Conservation (phyloP, 1,284 basidiomycete genomes). For the Inonotus obliquus region DNA sequence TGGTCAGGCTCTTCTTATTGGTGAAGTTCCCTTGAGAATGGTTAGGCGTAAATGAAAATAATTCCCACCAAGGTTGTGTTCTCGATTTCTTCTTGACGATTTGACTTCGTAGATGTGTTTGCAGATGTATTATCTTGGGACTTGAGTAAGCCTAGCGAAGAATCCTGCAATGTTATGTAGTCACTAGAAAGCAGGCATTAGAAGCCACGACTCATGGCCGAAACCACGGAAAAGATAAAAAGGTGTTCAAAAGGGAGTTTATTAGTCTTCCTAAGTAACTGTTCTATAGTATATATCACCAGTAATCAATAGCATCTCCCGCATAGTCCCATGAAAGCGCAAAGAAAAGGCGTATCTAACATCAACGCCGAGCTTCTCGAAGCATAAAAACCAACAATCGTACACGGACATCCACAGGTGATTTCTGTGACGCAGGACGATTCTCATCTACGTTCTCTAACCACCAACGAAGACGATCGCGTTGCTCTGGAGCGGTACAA, state of each 20-base stretch:
- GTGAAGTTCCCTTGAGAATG: slow-evolving; percentile 8
- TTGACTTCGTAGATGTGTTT: no score
- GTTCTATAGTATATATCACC: no score
- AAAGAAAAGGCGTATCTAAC: not conserved
- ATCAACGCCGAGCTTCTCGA: not conserved
- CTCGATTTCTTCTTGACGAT: no score
- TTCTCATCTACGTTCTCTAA: slow-evolving; percentile 38
- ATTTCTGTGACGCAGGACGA: slow-evolving; percentile 39
- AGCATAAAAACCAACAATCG: slow-evolving; percentile 18
- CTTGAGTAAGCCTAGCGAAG: no score
- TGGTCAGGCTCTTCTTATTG: slow-evolving; percentile 9
- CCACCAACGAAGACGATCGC: slow-evolving; percentile 57
- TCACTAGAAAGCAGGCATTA: no score
- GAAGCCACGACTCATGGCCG: no score
- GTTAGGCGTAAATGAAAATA: not conserved
- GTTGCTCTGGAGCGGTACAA: slow-evolving; percentile 38
- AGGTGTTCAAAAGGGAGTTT: no score
- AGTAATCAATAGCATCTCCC: not conserved
- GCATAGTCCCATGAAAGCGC: not conserved
- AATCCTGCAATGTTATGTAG: no score
- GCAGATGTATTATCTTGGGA: no score
- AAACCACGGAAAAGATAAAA: no score
- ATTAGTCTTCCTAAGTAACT: no score
- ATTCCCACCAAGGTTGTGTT: no score
- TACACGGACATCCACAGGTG: slow-evolving; percentile 24